These are phyloP conservation scores for Candida patagonica DNA, from an alignment of 805 yeast species.

Conservation along the genomic window DNA sequence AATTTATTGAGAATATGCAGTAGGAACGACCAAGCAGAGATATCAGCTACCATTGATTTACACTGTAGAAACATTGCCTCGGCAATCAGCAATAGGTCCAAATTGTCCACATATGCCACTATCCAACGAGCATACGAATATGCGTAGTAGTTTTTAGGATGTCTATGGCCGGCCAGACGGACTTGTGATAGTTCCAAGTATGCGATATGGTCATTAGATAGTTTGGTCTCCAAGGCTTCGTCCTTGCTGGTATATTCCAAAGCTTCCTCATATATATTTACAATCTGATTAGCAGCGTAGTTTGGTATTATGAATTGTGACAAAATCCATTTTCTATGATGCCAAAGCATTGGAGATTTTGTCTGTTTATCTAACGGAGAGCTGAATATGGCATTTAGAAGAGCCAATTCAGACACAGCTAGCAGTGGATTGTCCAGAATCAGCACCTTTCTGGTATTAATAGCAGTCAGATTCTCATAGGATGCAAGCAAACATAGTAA, in stretches of 20 bases:
- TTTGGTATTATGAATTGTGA: not conserved
- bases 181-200: conserved; percentile 24
- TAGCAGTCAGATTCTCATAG: conserved; percentile 24
- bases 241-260: no score
- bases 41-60: conserved; percentile 22
- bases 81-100: conserved; percentile 9
- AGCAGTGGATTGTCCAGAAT: conserved; percentile 7
- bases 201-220: not conserved
- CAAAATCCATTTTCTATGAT: conserved; percentile 28
- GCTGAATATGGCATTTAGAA: conserved; percentile 20
- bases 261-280: not conserved
- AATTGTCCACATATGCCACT: conserved; percentile 7
- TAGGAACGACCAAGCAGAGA: conserved; percentile 28
- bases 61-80: conserved; percentile 12
- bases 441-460: conserved; percentile 22
- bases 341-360: conserved; percentile 33
- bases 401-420: conserved; percentile 18
- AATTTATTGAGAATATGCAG: conserved; percentile 7
- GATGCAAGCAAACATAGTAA: conserved; percentile 23
- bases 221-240: not conserved
- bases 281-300: not conserved
- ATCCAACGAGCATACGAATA: conserved; percentile 33
- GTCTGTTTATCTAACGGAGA: conserved; percentile 30
- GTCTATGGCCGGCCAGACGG: conserved; percentile 30
- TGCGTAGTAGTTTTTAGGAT: conserved; percentile 42